Base-by-base conservation (phyloP, 345 rosid species). In the Populus ilicifolia region DNA sequence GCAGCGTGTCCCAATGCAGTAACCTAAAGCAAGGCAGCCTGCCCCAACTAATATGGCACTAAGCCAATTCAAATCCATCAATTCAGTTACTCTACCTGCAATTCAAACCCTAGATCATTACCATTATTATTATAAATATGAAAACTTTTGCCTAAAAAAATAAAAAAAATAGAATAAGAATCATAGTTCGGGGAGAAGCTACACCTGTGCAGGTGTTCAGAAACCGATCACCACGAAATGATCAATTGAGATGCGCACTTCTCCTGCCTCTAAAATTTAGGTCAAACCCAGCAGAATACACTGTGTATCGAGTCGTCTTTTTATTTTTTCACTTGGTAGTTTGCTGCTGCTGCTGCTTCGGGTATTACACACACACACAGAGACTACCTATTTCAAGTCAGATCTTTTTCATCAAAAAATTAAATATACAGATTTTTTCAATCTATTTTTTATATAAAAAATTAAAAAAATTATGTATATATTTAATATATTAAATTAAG, bases 21-120 rank as follows among this genome's bases (percentile, higher is more conserved):
- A 94, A 66, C 99, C 99, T 75, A 96, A 80, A 30, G 91, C 97
- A 79, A 92, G 83, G 83, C 93, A 89, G 69, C 96, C 85, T 16
- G 97, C 95, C 75, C 97, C 98, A 63, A 93, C 83, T 78, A 96
- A 78, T 41, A 96, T 83, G 79, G 96, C 86, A 80, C 96, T 86
- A 64, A 96, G 84, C 97, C 94, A 96, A 56, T 91, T 82, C 63
- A 89, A 83, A 84, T 88, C 97, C 97, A 92, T 92, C 78, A 50
- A 41, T 61, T 52, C 62, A 67, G 54, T 71, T 75, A 25, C 29
- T 65, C 69, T 16, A 30, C n/a, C 39, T 65, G 69, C 69, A 65
- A 30, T 56, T 25, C 35, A 67, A 65, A 65, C 30, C 78, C 48
- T 56, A n/a, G 63, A 56, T 56, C 9, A 25, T n/a, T 56, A 10